Base-by-base conservation (phyloP, 352 stramenopile genomes). In the Plasmopara muralis region DNA sequence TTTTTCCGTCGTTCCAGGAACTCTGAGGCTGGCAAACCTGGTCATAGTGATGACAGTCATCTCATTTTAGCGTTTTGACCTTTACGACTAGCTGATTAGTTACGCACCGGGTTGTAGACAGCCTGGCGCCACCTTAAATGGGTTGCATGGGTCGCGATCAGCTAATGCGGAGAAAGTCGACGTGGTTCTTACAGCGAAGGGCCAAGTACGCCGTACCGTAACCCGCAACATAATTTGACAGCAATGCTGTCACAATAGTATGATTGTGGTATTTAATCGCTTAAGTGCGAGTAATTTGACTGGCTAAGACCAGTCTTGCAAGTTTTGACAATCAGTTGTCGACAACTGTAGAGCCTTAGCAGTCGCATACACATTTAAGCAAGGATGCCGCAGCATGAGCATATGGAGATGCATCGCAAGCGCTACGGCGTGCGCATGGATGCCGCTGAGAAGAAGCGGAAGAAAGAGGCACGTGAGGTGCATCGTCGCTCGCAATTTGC, bases 341-440 rank as follows among this genome's bases (percentile, higher is more conserved):
- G 31, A 12, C 31, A 35, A 12, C 10, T 8, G 9, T 9, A 41
- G 15, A 42, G 13, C 30, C n/a, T 40, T 43, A 31, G 31, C 16
- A 47, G 28, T 37, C 18, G 13, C 29, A 13, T 15, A 10, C 16
- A 42, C 16, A 25, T 15, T 40, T 25, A 39, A 66, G 59, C 33
- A 61, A 88, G 79, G 56, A 98, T 98, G 94, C 94, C 94, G 61
- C 94, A 98, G 75, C 95, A 99, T 85, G 97, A 99, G 79, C 96
- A 99, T 68, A 99, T 99, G 93, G 97, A 99, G 85, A 95, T 98
- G 68, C 93, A 98, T 71, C 91, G 94, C 66, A 99, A 99, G 85
- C 93, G 97, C 66, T 91, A 99, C 78, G 97, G 97, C 68, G 93
- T 97, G 71, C 95, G 97, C 35, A 91, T 99, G 72, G 96, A 99